These are phyloP conservation scores for Clathrus columnatus DNA, from an alignment of 768 basidiomycete genomes.

Conservation along the genomic window DNA sequence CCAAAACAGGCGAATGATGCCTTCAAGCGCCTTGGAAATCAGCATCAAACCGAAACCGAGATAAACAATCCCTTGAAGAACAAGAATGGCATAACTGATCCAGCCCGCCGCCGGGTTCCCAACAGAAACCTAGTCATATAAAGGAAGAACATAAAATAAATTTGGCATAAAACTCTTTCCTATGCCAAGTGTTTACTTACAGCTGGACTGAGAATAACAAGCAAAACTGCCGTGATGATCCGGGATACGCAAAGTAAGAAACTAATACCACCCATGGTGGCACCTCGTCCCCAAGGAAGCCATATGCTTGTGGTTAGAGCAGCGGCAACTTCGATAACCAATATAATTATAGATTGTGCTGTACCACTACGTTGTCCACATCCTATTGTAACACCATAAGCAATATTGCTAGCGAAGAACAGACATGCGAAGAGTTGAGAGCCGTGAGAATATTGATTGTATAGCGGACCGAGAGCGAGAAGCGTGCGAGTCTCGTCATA, in stretches of 20 bases:
- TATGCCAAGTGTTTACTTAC: constrained; percentile 41
- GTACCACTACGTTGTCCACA: constrained; percentile 87
- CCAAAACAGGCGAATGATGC: constrained; percentile 65
- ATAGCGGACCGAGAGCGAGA: constrained; percentile 82
- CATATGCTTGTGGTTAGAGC: constrained; percentile 87
- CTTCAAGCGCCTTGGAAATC: constrained; percentile 78
- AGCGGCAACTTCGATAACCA: constrained; percentile 80
- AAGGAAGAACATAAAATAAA: constrained; percentile 12
- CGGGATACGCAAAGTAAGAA: constrained; percentile 89
- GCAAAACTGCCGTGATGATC: constrained; percentile 80
- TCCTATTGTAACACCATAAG: constrained; percentile 78
- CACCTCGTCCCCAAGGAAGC: constrained; percentile 95
- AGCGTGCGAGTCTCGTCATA: constrained; percentile 94
- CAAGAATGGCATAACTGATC: constrained; percentile 89
- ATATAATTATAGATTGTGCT: constrained; percentile 82
- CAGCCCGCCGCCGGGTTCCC: constrained; percentile 76
- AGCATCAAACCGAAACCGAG: constrained; percentile 78
- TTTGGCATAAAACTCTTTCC: constrained; percentile 13
- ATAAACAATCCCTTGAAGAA: constrained; percentile 73
- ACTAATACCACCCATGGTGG: constrained; percentile 93
- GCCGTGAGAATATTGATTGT: constrained; percentile 89
- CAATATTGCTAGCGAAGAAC: constrained; percentile 73
- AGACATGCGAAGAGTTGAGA: constrained; percentile 83
- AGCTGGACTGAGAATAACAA: constrained; percentile 83
- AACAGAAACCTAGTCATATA: constrained; percentile 60